Evolutionary conservation across 2,329 filamentous ascomycete genomes (phyloP).

Genomic region (Colletotrichum lindemuthianum): DNA sequence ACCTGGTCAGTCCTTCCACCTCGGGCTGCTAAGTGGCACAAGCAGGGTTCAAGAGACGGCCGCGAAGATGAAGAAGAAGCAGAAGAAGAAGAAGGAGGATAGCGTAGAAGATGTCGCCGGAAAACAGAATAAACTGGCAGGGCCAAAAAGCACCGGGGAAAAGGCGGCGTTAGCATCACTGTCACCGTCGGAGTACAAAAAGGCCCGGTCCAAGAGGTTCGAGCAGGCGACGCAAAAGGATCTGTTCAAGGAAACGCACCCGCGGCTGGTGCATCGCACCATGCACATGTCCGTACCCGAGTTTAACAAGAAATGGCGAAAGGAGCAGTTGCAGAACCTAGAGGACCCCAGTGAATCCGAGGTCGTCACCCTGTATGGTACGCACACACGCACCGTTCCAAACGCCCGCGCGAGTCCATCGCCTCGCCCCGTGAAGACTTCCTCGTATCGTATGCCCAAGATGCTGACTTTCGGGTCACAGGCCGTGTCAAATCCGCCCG

Average conservation of each 20-base stretch:
- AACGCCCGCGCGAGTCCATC: background rate
- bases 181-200: slow-evolving; percentile 32
- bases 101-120: slow-evolving; percentile 5
- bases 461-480: slow-evolving; percentile 43
- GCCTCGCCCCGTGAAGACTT: background rate
- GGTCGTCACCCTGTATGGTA: slow-evolving; percentile 42
- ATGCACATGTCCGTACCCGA: slow-evolving; percentile 30
- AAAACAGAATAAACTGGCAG: background rate
- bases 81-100: slow-evolving; percentile 7
- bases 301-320: slow-evolving; percentile 27
- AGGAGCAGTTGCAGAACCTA: slow-evolving; percentile 5
- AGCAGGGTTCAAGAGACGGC: slow-evolving; percentile 26
- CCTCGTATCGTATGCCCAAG: background rate
- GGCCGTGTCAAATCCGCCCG: slow-evolving; percentile 81
- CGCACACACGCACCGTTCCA: slow-evolving; percentile 29
- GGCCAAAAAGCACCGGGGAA: too few species aligned
- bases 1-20: slow-evolving; percentile 26
- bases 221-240: slow-evolving; percentile 22
- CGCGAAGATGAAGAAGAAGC: slow-evolving; percentile 6
- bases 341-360: slow-evolving; percentile 7
- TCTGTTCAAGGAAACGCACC: slow-evolving; percentile 31
- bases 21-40: slow-evolving; percentile 22
- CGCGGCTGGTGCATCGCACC: slow-evolving; percentile 32
- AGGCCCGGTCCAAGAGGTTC: slow-evolving; percentile 22
- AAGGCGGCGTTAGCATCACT: background rate